Percentiles rank a stretch among this genome's conserved stretches.
Conservation (phyloP, 495 filamentous ascomycete species). For the Penicillium chermesinum region DNA sequence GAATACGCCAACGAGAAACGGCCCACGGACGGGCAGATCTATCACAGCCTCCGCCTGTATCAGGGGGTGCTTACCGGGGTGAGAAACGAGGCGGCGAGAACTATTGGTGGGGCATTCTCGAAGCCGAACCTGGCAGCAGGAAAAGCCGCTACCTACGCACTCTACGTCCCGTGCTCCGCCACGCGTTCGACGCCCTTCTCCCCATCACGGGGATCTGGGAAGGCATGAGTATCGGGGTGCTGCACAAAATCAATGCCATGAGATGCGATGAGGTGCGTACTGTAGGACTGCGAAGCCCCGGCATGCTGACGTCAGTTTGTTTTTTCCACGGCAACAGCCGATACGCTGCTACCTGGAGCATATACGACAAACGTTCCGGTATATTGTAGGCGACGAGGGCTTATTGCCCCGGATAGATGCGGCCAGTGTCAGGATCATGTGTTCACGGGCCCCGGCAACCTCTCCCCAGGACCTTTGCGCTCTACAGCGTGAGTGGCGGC, state of each 20-base stretch:
- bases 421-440: not conserved
- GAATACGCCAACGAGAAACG: not conserved
- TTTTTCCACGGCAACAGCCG: not conserved
- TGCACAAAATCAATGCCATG: constrained; percentile 12
- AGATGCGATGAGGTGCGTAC: constrained; percentile 7
- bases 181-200: constrained; percentile 7
- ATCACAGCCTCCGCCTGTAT: constrained; percentile 4
- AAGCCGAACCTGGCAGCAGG: constrained; percentile 2
- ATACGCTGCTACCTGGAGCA: constrained; percentile 5
- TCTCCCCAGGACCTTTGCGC: not conserved
- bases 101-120: constrained; percentile 7
- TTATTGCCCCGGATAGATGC: constrained; percentile 1
- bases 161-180: not conserved
- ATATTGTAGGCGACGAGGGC: constrained; percentile 1
- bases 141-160: constrained; percentile 3
- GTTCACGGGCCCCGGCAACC: constrained; percentile 3
- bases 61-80: not conserved
- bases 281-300: too few relatives aligned
- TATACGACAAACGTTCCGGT: constrained; percentile 1
- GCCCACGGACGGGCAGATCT: constrained; percentile 4
- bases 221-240: constrained; percentile 10
- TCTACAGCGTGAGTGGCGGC: not conserved
- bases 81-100: constrained; percentile 1
- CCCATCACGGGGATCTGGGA: constrained; percentile 4
- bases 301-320: not conserved